phyloP scores from a whole-genome alignment of 257 asterid genomes.

The Orobanche coerulescens region DNA sequence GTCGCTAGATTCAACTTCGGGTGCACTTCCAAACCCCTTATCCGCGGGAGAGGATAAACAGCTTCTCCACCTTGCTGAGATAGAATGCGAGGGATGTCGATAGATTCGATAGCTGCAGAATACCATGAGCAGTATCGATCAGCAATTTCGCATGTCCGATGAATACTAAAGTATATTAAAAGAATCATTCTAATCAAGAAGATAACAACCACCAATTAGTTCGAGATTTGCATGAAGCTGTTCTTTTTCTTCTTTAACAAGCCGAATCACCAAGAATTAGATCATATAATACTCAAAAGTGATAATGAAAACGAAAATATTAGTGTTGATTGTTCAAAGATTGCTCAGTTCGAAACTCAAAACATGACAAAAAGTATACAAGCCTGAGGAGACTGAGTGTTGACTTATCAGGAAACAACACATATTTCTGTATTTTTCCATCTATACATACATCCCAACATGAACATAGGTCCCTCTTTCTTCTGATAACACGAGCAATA shows the following conservation, averaged over 20 bases:
- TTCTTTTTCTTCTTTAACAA: not conserved
- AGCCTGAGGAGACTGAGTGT: not conserved
- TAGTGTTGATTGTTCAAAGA: not conserved
- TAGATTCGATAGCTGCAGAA: constrained; percentile 80
- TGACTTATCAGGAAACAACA: not conserved
- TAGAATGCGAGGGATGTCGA: constrained; percentile 90
- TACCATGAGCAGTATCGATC: constrained; percentile 22
- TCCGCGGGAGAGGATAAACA: constrained; percentile 90
- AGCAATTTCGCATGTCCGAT: not conserved
- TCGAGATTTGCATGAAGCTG: constrained; percentile 10
- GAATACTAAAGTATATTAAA: constrained; percentile 14
- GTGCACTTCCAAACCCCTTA: constrained; percentile 89
- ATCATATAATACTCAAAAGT: too few species aligned
- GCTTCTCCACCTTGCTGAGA: constrained; percentile 99
- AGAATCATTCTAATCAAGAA: constrained; percentile 4
- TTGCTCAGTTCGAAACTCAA: not conserved
- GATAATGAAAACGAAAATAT: not conserved
- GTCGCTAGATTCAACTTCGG: constrained; percentile 82
- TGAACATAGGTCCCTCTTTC: not conserved
- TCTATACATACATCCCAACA: not conserved
- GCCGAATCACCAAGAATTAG: not conserved
- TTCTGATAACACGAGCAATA: not conserved
- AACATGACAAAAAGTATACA: not conserved
- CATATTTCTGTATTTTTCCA: not conserved
- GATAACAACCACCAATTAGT: constrained; percentile 6